phyloP scores from a whole-genome alignment of 345 rosid genomes.

The Boechera stricta region DNA sequence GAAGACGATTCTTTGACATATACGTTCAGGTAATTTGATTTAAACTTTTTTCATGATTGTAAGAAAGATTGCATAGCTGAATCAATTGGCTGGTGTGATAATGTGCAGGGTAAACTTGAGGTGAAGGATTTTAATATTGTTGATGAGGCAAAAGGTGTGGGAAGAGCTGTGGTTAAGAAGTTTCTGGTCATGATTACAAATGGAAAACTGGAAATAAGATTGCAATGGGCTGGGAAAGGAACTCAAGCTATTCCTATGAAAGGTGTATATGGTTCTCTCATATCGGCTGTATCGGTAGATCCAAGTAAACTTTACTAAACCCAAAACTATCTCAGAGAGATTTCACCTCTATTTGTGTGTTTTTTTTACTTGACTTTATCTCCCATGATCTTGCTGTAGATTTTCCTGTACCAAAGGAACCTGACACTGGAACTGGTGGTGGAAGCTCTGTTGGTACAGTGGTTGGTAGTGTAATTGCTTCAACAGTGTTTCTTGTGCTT shows the following conservation, averaged over 20 bases:
- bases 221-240: constrained; percentile 74
- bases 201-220: constrained; percentile 57
- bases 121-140: constrained; percentile 60
- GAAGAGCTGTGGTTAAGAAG: constrained; percentile 41
- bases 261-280: constrained; percentile 68
- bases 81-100: constrained; percentile 4
- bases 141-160: constrained; percentile 58
- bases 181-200: constrained; percentile 42
- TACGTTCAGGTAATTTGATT: constrained; percentile 63
- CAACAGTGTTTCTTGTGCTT: constrained; percentile 39
- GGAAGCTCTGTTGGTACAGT: constrained; percentile 37
- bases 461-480: constrained; percentile 48
- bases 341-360: background rate
- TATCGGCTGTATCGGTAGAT: constrained; percentile 60
- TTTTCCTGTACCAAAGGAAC: constrained; percentile 41
- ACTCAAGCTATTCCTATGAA: constrained; percentile 47
- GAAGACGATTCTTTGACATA: constrained; percentile 69
- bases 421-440: constrained; percentile 26
- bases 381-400: constrained; percentile 39
- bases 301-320: constrained; percentile 46
- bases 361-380: background rate
- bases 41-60: background rate
- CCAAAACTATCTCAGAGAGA: background rate
- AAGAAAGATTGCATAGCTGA: constrained; percentile 7
- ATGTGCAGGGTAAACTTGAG: constrained; percentile 57